These are phyloP conservation scores for Lipomyces oligophaga DNA, from an alignment of 805 yeast species.

Conservation along the genomic window DNA sequence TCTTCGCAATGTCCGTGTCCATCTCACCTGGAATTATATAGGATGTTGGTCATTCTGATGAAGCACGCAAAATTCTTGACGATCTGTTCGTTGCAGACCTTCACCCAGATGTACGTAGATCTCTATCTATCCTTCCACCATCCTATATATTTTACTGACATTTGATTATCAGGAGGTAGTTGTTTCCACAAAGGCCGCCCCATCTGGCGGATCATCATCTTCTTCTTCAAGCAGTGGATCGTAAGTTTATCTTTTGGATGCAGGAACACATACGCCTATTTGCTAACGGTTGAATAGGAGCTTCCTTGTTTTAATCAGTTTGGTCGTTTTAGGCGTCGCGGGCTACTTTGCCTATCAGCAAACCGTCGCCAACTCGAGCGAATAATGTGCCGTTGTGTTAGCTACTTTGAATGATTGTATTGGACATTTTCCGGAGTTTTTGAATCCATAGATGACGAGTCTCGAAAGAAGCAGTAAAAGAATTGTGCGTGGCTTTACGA, in stretches of 20 bases:
- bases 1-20: not conserved
- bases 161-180: conserved; percentile 6
- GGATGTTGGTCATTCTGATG: conserved; percentile 97
- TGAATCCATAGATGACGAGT: no score
- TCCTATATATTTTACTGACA: not conserved
- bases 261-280: no score
- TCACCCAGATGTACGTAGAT: conserved; percentile 46
- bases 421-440: no score
- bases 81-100: conserved; percentile 73
- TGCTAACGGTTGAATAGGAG: not conserved
- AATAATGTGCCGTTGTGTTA: no score
- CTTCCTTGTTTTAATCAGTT: conserved; percentile 1
- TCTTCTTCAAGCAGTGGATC: conserved; percentile 1
- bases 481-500: no score
- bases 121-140: not conserved
- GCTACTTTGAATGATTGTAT: no score
- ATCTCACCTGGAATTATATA: conserved; percentile 36
- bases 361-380: conserved; percentile 6
- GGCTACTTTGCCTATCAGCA: conserved; percentile 17
- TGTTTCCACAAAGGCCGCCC: not conserved
- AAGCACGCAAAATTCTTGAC: conserved; percentile 74
- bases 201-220: not conserved
- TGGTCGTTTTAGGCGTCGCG: conserved; percentile 8
- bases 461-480: no score
- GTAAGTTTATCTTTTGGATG: not conserved